A percentile compares a stretch with the other conserved stretches of the same genome.
These are phyloP conservation scores for Pseudoscleropodium purum DNA, from an alignment of 225 moss, liverwort and hornwort genomes.

Conservation along the genomic window DNA sequence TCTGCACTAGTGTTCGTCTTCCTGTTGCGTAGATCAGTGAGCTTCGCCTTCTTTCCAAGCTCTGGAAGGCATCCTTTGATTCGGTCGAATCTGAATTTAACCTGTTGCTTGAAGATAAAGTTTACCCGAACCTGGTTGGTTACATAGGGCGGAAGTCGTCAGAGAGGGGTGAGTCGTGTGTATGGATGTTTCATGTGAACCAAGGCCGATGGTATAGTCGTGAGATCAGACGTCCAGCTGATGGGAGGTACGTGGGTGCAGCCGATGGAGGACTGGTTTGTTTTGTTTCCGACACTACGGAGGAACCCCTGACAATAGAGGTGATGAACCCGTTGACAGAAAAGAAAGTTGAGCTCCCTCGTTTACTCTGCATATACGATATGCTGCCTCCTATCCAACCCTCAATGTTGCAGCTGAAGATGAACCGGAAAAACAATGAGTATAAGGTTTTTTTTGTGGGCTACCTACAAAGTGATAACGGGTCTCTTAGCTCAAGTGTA, in stretches of 20 bases:
- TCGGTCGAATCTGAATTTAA: neutral
- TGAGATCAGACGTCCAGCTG: accelerated
- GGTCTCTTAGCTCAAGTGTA: neutral
- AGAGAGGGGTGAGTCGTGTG: neutral
- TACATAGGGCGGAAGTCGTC: neutral
- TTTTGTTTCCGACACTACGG: neutral
- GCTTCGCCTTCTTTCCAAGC: neutral
- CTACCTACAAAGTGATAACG: neutral
- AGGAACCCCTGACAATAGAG: neutral
- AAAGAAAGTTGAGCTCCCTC: neutral
- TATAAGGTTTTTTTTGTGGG: neutral
- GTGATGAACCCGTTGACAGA: neutral
- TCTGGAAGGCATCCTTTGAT: neutral
- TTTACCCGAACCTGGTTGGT: neutral
- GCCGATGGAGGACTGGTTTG: neutral
- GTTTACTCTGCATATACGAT: neutral
- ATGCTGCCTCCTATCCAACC: neutral
- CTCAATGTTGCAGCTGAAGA: neutral
- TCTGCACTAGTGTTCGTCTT: no score
- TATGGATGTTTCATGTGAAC: neutral
- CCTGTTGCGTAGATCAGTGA: neutral
- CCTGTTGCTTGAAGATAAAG: neutral
- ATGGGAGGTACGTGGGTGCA: neutral
- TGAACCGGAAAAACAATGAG: neutral
- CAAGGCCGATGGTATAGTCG: neutral